Conservation (phyloP, 768 basidiomycete genomes). For the Amanita rubescens region DNA sequence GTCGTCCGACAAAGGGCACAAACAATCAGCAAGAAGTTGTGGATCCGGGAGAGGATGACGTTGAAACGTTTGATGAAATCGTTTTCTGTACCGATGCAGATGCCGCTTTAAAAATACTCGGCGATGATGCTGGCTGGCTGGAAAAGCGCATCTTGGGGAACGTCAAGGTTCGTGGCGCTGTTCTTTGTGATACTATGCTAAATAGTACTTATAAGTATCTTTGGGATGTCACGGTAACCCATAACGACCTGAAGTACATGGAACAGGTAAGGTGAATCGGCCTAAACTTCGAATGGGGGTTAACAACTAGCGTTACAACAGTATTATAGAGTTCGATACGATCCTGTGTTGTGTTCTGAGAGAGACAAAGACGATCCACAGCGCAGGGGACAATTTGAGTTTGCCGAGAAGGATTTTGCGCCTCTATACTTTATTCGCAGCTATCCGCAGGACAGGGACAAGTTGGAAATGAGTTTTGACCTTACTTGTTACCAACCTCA, state of each 20-base stretch:
- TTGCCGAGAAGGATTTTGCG: constrained; percentile 32
- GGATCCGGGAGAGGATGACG: constrained; percentile 19
- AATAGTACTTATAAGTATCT: constrained; percentile 22
- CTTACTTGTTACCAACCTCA: constrained; percentile 41
- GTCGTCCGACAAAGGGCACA: constrained; percentile 20
- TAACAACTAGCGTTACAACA: constrained; percentile 9
- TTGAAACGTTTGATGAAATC: constrained; percentile 20
- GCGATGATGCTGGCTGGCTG: constrained; percentile 20
- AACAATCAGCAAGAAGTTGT: constrained; percentile 20
- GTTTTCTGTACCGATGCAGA: constrained; percentile 24
- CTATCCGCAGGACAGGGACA: constrained; percentile 34
- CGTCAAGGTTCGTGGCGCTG: constrained; percentile 16
- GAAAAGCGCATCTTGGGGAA: constrained; percentile 24
- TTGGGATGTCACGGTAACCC: constrained; percentile 44
- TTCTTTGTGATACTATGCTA: not conserved
- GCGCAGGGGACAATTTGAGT: constrained; percentile 23
- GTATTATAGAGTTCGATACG: constrained; percentile 35
- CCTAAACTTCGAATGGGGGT: not conserved
- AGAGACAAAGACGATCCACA: constrained; percentile 19
- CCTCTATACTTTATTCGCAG: constrained; percentile 41
- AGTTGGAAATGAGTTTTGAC: constrained; percentile 49
- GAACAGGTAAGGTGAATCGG: constrained; percentile 24
- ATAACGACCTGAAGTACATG: constrained; percentile 40
- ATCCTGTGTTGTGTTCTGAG: constrained; percentile 22
- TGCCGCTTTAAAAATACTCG: constrained; percentile 18